Percentiles rank a stretch among this genome's conserved stretches.
Evolutionary conservation across 140 eudicot species (phyloP).

Genomic region (Oenanthe javanica): DNA sequence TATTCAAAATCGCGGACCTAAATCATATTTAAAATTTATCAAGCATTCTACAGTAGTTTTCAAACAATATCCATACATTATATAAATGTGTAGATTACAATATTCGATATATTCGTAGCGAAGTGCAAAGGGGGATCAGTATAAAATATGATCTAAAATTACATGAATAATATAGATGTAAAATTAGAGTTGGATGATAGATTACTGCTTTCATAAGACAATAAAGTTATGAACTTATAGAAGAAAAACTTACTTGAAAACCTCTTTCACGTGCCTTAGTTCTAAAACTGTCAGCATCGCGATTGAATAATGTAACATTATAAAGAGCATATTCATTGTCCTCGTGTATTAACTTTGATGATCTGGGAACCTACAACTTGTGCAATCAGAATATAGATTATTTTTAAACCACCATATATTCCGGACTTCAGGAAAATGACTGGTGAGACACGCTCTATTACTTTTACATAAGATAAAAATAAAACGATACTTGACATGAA

Average conservation of each 20-base stretch:
- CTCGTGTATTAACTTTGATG: constrained; percentile 87
- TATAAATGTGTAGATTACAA: too few species aligned
- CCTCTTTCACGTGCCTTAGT: constrained; percentile 92
- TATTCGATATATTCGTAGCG: neutral
- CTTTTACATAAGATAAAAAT: neutral
- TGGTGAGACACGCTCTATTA: neutral
- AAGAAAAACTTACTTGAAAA: constrained; percentile 58
- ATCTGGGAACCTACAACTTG: constrained; percentile 85
- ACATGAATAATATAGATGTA: neutral
- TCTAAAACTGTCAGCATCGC: constrained; percentile 92
- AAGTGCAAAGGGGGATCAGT: neutral
- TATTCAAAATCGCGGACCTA: constrained; percentile 90
- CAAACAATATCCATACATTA: neutral
- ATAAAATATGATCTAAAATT: neutral
- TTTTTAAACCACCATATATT: neutral
- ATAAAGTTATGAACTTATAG: neutral
- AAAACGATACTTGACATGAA: neutral
- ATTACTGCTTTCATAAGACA: neutral
- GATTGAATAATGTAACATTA: constrained; percentile 69
- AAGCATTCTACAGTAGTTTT: neutral
- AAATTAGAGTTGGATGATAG: neutral
- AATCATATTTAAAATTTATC: constrained; percentile 13
- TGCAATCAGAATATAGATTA: constrained; percentile 29
- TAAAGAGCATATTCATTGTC: constrained; percentile 95
- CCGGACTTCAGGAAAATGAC: neutral